Evolutionary conservation across 305 asterid species (phyloP).

Genomic region (Ruellia speciosa): DNA sequence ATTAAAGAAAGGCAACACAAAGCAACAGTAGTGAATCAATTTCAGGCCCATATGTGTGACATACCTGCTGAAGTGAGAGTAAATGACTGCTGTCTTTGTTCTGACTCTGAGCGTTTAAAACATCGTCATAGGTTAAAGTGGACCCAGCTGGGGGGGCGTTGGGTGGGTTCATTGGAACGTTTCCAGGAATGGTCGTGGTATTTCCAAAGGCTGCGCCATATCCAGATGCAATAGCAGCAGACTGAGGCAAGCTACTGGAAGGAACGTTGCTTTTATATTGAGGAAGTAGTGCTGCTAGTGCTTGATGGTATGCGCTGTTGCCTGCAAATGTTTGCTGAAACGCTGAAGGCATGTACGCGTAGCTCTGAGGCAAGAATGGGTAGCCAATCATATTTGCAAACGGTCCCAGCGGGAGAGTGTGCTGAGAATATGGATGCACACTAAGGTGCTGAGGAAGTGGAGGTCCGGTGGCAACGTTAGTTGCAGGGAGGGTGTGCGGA

Average conservation of each 20-base stretch:
- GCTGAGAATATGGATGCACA: slow-evolving; percentile 74
- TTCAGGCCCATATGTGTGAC: slow-evolving; percentile 2
- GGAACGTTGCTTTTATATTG: slow-evolving; percentile 65
- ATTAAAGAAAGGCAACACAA: neutral
- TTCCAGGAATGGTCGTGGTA: slow-evolving; percentile 48
- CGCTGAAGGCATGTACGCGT: slow-evolving; percentile 69
- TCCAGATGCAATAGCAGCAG: slow-evolving; percentile 71
- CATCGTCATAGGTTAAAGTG: slow-evolving; percentile 55
- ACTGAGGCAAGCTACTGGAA: slow-evolving; percentile 61
- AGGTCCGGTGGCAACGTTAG: slow-evolving; percentile 61
- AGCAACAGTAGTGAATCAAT: neutral
- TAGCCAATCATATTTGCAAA: slow-evolving; percentile 74
- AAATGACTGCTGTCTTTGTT: slow-evolving; percentile 70
- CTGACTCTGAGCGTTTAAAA: slow-evolving; percentile 77
- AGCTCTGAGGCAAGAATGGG: slow-evolving; percentile 79
- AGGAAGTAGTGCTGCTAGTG: slow-evolving; percentile 64
- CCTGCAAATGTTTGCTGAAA: slow-evolving; percentile 83
- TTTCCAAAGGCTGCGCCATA: slow-evolving; percentile 57
- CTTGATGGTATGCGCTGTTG: slow-evolving; percentile 63
- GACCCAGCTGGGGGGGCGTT: slow-evolving; percentile 69
- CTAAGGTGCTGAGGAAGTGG: slow-evolving; percentile 75
- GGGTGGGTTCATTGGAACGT: slow-evolving; percentile 55
- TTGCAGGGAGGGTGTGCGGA: slow-evolving; percentile 49
- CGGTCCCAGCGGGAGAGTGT: slow-evolving; percentile 68
- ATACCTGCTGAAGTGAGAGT: slow-evolving; percentile 77